Percentiles rank a stretch among this genome's conserved stretches.
phyloP scores from a whole-genome alignment of 148 eudicot species.

The Camellia granthamiana region DNA sequence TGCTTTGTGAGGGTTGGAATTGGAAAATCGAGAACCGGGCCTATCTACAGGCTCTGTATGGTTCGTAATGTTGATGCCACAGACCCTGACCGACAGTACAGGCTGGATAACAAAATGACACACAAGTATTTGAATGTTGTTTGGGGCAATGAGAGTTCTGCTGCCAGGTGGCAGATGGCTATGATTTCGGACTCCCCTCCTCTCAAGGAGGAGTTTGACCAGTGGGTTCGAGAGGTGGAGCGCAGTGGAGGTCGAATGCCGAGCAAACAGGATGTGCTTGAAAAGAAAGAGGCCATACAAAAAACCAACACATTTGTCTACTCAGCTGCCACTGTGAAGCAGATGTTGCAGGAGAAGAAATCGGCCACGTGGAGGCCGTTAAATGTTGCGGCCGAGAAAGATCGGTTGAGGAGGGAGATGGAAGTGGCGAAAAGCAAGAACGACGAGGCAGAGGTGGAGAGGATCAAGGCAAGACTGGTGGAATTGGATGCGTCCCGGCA shows the following conservation, averaged over 20 bases:
- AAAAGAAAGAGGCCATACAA: constrained; percentile 77
- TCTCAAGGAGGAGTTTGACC: constrained; percentile 77
- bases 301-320: constrained; percentile 72
- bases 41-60: constrained; percentile 77
- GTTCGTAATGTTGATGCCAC: constrained; percentile 81
- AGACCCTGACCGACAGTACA: constrained; percentile 79
- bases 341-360: constrained; percentile 91
- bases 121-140: constrained; percentile 82
- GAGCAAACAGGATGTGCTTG: constrained; percentile 68
- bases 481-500: constrained; percentile 73
- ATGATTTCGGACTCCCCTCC: constrained; percentile 86
- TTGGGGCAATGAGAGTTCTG: constrained; percentile 94
- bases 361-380: constrained; percentile 83
- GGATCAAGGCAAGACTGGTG: constrained; percentile 65
- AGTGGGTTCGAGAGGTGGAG: constrained; percentile 88
- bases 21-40: constrained; percentile 73
- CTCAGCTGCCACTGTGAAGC: constrained; percentile 93
- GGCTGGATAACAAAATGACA: constrained; percentile 89
- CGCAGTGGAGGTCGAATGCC: constrained; percentile 77
- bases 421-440: constrained; percentile 75
- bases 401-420: constrained; percentile 70
- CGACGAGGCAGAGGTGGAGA: constrained; percentile 68
- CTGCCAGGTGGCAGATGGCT: constrained; percentile 99
- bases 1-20: constrained; percentile 98
- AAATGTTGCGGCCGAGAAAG: constrained; percentile 97